Percentiles rank a stretch among this genome's conserved stretches.
Conservation (phyloP, 176 grass and related monocot genomes). For the Tillandsia fasciculata region DNA sequence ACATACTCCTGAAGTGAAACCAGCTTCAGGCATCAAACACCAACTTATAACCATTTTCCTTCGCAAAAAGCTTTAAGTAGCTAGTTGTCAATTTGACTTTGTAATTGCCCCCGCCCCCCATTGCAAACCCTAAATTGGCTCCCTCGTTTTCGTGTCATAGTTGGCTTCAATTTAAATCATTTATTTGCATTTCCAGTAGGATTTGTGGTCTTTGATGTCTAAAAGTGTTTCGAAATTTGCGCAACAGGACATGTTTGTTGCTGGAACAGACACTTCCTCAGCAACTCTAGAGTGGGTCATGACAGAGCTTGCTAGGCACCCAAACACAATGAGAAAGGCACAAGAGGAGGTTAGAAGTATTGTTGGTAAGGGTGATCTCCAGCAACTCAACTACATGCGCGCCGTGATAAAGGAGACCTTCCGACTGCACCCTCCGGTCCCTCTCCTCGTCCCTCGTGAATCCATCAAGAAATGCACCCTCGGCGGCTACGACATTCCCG, state of each 20-base stretch:
- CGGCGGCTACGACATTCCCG: slow-evolving; percentile 38
- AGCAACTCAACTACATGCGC: slow-evolving; percentile 28
- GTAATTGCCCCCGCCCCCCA: too few relatives aligned
- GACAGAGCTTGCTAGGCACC: slow-evolving; percentile 34
- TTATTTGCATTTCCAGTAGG: too few relatives aligned
- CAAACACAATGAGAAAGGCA: slow-evolving; percentile 21
- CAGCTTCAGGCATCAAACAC: too few relatives aligned
- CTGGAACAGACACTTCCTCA: slow-evolving; percentile 32
- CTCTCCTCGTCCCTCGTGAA: slow-evolving; percentile 28
- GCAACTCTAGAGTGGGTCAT: slow-evolving; percentile 42
- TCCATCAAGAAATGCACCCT: slow-evolving; percentile 22
- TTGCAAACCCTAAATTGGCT: too few relatives aligned
- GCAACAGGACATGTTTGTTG: slow-evolving; percentile 30
- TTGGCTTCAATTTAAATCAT: too few relatives aligned
- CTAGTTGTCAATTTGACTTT: too few relatives aligned
- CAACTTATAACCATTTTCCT: too few relatives aligned
- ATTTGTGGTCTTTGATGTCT: too few relatives aligned
- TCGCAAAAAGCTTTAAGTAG: too few relatives aligned
- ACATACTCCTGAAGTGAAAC: too few relatives aligned
- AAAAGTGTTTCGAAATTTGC: too few relatives aligned
- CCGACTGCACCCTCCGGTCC: slow-evolving; percentile 28
- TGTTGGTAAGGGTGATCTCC: slow-evolving; percentile 22
- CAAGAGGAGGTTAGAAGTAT: slow-evolving; percentile 27
- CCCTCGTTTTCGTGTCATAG: too few relatives aligned
- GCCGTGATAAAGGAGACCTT: slow-evolving; percentile 45